phyloP scores from a whole-genome alignment of 768 basidiomycete genomes.

The Phylloporus arenicola region DNA sequence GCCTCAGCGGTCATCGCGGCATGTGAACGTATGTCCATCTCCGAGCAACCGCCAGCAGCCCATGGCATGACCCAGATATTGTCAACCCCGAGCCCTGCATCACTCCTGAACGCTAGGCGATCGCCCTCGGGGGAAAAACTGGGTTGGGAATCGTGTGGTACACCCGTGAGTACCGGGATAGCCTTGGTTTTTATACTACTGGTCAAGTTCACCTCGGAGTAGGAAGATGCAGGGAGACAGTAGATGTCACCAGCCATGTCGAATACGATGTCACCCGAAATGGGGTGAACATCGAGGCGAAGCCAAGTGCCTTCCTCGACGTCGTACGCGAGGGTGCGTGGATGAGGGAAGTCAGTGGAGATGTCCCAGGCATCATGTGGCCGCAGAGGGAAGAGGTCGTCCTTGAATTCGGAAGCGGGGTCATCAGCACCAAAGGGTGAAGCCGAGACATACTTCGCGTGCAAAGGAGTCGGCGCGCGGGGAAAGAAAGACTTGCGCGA shows the following conservation, averaged over 20 bases:
- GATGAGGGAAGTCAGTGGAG: conserved; percentile 67
- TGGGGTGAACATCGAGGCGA: conserved; percentile 66
- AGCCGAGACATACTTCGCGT: conserved; percentile 1
- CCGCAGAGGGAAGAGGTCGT: conserved; percentile 60
- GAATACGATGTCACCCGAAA: conserved; percentile 64
- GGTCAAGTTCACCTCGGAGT: conserved; percentile 26
- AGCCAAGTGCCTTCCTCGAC: conserved; percentile 75
- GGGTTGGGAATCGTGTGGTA: conserved; percentile 68
- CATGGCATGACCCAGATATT: conserved; percentile 71
- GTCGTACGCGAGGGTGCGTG: conserved; percentile 60
- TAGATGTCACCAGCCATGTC: conserved; percentile 74
- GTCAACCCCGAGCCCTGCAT: conserved; percentile 66
- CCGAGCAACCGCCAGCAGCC: conserved; percentile 49
- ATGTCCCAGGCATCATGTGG: conserved; percentile 59
- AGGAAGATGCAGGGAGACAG: conserved; percentile 50
- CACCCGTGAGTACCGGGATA: conserved; percentile 54
- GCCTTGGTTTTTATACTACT: conserved; percentile 36
- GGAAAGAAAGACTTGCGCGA: conserved; percentile 7
- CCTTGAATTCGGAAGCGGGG: conserved; percentile 41
- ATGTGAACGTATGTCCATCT: conserved; percentile 47
- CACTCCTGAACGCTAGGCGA: conserved; percentile 62
- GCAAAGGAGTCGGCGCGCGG: neutral
- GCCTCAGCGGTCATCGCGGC: conserved; percentile 33
- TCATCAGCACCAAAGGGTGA: conserved; percentile 20
- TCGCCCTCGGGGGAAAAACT: conserved; percentile 67